A percentile compares a stretch with the other conserved stretches of the same genome.
These are phyloP conservation scores for Fusarium redolens DNA, from an alignment of 2,329 filamentous ascomycete species.

Conservation along the genomic window DNA sequence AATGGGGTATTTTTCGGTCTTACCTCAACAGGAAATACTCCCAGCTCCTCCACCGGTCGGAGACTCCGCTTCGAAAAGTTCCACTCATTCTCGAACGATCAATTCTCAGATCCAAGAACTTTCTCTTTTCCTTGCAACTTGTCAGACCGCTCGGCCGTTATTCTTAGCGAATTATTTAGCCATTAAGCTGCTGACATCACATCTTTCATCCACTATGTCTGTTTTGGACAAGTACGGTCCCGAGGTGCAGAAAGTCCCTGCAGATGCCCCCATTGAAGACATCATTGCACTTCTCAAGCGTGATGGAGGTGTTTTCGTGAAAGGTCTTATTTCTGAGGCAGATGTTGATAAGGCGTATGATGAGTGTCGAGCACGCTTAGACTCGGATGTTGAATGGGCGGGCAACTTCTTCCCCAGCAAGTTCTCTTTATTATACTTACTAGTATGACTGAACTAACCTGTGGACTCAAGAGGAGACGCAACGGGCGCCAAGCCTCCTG, in stretches of 20 bases:
- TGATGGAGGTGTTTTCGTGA: conserved; percentile 4
- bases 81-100: not conserved
- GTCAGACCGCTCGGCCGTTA: not conserved
- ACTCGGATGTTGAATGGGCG: not conserved
- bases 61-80: not conserved
- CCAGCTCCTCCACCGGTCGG: not conserved
- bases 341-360: conserved; percentile 1
- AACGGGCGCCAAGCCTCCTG: conserved; percentile 21
- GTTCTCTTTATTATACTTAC: not conserved
- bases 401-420: conserved; percentile 13
- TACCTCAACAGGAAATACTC: not conserved
- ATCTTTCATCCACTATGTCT: not conserved
- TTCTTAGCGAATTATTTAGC: not conserved
- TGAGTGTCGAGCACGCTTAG: not conserved
- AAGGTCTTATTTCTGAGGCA: not conserved
- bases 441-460: not conserved
- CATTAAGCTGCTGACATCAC: not conserved
- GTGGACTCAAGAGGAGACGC: conserved; percentile 6
- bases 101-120: not conserved
- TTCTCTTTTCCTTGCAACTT: not conserved
- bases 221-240: not conserved
- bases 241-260: not conserved
- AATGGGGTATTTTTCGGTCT: conserved; percentile 2
- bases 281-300: conserved; percentile 11
- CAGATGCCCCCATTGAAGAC: not conserved